These are phyloP conservation scores for Nothophytophthora sp. DNA, from an alignment of 352 stramenopile species.

Conservation along the genomic window DNA sequence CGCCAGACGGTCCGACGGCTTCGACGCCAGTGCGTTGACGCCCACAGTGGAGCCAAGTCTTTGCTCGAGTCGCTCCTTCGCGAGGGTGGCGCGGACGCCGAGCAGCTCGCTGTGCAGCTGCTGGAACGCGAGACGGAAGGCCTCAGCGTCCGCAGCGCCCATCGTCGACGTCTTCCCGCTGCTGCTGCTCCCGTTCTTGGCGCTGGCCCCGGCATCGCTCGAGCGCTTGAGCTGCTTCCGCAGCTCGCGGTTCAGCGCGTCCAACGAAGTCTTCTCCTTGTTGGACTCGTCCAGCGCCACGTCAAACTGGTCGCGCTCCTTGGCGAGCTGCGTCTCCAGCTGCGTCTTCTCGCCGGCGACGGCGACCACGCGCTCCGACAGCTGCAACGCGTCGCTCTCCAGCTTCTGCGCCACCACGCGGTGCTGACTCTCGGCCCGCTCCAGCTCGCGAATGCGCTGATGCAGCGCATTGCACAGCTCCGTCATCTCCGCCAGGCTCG, in stretches of 20 bases:
- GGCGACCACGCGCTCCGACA: conserved; percentile 41
- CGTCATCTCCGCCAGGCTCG: conserved; percentile 60
- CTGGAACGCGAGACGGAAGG: conserved; percentile 59
- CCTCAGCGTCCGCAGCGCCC: conserved; percentile 47
- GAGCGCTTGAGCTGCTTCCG: conserved; percentile 80
- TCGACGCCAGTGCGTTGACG: conserved; percentile 5
- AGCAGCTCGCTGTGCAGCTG: conserved; percentile 59
- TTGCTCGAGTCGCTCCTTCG: conserved; percentile 61
- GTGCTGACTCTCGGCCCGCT: conserved; percentile 72
- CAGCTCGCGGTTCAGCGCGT: conserved; percentile 71
- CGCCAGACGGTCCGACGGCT: conserved; percentile 30
- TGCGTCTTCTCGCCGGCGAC: conserved; percentile 43
- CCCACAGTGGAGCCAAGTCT: conserved; percentile 35
- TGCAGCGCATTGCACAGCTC: conserved; percentile 69
- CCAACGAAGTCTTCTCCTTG: conserved; percentile 78
- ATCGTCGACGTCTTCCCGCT: conserved; percentile 33
- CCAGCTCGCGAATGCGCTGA: conserved; percentile 69
- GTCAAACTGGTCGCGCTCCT: conserved; percentile 78
- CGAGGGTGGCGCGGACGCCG: conserved; percentile 45
- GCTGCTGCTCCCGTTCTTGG: conserved; percentile 19
- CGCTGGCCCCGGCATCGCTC: conserved; percentile 42
- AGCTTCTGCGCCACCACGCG: conserved; percentile 82
- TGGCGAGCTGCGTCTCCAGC: conserved; percentile 58
- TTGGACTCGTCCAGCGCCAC: conserved; percentile 75
- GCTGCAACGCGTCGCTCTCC: conserved; percentile 66